Percentiles rank a stretch among this genome's conserved stretches.
Conservation (phyloP, 352 stramenopile species). For the Pythium pyrilobum region DNA sequence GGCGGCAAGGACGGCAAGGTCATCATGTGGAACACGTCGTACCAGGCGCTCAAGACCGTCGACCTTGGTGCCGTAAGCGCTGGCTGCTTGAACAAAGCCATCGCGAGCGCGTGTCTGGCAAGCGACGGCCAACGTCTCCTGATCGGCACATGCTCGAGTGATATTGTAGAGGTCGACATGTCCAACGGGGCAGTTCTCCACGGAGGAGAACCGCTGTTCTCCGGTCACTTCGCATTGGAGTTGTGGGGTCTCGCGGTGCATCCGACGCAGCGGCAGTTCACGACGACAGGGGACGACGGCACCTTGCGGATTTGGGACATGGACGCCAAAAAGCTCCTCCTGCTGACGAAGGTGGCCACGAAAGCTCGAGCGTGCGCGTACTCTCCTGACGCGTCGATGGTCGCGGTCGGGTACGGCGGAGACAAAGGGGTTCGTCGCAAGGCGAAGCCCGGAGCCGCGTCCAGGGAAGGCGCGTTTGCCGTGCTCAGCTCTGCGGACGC, state of each 20-base stretch:
- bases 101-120: slow-evolving; percentile 44
- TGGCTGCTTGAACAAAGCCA: slow-evolving; percentile 29
- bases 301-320: slow-evolving; percentile 84
- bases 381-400: slow-evolving; percentile 76
- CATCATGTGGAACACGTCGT: slow-evolving; percentile 55
- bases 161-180: slow-evolving; percentile 79
- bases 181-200: slow-evolving; percentile 31
- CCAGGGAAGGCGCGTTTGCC: slow-evolving; percentile 44
- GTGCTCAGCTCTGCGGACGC: slow-evolving; percentile 27
- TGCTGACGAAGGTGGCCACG: slow-evolving; percentile 25
- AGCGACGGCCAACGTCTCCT: slow-evolving; percentile 45
- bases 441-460: slow-evolving; percentile 21
- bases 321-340: slow-evolving; percentile 41
- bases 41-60: slow-evolving; percentile 69
- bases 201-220: slow-evolving; percentile 37
- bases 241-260: slow-evolving; percentile 82
- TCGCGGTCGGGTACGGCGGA: slow-evolving; percentile 79
- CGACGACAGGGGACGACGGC: slow-evolving; percentile 74
- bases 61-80: slow-evolving; percentile 37
- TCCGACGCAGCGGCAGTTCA: slow-evolving; percentile 51
- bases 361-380: slow-evolving; percentile 80
- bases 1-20: slow-evolving; percentile 72
- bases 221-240: slow-evolving; percentile 64
- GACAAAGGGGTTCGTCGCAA: slow-evolving; percentile 50
- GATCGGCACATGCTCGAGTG: slow-evolving; percentile 82